These are phyloP conservation scores for Penicillium manginii DNA, from an alignment of 495 filamentous ascomycete genomes.

Conservation along the genomic window DNA sequence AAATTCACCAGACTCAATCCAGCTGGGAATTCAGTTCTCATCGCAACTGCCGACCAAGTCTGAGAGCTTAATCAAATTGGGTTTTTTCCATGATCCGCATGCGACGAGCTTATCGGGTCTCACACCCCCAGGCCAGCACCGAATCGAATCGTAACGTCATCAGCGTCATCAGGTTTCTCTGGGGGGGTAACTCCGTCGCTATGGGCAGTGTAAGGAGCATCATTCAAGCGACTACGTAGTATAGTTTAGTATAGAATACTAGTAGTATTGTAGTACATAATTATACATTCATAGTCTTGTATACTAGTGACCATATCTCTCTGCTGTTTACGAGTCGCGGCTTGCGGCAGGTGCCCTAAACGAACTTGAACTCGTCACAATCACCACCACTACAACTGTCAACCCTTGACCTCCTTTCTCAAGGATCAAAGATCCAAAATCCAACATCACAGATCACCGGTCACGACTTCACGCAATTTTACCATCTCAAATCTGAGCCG, in stretches of 20 bases:
- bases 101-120: not conserved
- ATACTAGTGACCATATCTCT: not conserved
- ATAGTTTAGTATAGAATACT: too few species aligned
- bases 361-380: too few species aligned
- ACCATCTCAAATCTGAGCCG: not conserved
- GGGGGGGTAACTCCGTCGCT: not conserved
- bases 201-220: not conserved
- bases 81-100: conserved; percentile 1
- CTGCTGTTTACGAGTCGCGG: not conserved
- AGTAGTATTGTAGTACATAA: not conserved
- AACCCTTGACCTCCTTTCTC: too few species aligned
- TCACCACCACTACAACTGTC: not conserved
- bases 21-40: not conserved
- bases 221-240: too few species aligned
- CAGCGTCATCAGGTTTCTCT: conserved; percentile 28
- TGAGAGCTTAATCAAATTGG: conserved; percentile 2
- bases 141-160: conserved; percentile 27
- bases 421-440: too few species aligned
- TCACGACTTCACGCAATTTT: not conserved
- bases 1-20: not conserved
- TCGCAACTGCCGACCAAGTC: not conserved
- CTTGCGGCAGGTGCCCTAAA: too few species aligned
- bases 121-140: not conserved
- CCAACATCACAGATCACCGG: too few species aligned
- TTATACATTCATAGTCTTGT: not conserved